phyloP scores from a whole-genome alignment of 2,329 filamentous ascomycete species.

The Laburnicola sp. region DNA sequence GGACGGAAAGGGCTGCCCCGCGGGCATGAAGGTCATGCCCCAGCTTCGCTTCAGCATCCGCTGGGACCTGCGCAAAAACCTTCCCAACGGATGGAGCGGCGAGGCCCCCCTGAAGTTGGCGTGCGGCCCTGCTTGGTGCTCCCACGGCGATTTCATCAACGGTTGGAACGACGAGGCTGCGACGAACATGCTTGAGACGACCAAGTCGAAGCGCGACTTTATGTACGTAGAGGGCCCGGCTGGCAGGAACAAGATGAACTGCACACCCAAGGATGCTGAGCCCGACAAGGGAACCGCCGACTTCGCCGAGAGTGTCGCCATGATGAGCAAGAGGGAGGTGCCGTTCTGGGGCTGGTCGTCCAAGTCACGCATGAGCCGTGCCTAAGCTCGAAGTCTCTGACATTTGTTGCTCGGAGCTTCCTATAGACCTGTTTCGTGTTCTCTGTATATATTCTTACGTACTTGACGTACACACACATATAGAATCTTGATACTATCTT shows the following conservation, averaged over 20 bases:
- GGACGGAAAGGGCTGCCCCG: conserved; percentile 47
- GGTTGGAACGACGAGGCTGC: conserved; percentile 51
- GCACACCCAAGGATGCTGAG: conserved; percentile 48
- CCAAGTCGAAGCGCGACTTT: conserved; percentile 43
- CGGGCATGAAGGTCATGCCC: conserved; percentile 52
- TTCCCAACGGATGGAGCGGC: conserved; percentile 53
- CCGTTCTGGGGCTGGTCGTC: conserved; percentile 14
- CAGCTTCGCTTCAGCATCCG: conserved; percentile 54
- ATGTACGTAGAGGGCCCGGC: conserved; percentile 41
- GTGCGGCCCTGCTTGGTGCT: conserved; percentile 47
- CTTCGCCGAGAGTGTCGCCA: conserved; percentile 43
- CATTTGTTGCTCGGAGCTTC: not conserved
- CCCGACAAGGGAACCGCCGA: conserved; percentile 48
- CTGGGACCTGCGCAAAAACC: conserved; percentile 50
- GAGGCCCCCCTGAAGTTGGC: conserved; percentile 50
- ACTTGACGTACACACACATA: not conserved
- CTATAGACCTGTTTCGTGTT: not conserved
- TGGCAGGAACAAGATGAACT: conserved; percentile 37
- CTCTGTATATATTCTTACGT: conserved; percentile 5
- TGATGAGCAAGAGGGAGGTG: conserved; percentile 25
- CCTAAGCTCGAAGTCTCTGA: not conserved
- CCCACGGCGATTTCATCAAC: conserved; percentile 55
- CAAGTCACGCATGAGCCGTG: not conserved
- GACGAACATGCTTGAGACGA: conserved; percentile 48
- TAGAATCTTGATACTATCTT: no score